A percentile compares a stretch with the other conserved stretches of the same genome.
Evolutionary conservation across 129 eudicot genomes (phyloP).

Genomic region (Solidago caesia): DNA sequence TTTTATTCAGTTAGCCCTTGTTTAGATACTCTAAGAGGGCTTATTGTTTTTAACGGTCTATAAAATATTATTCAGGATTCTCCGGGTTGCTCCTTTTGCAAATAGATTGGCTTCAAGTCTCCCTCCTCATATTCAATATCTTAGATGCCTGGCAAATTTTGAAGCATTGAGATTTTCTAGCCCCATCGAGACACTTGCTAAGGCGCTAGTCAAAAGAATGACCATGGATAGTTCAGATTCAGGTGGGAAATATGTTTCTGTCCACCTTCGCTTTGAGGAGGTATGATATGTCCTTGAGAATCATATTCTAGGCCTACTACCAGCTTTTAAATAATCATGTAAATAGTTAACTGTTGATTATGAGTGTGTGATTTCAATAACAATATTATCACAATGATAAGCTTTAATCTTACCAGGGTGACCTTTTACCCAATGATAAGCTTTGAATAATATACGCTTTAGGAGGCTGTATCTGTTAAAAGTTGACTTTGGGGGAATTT

Average conservation of each 20-base stretch:
- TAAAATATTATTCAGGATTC: constrained; percentile 48
- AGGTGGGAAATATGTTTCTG: constrained; percentile 67
- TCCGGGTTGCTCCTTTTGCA: constrained; percentile 81
- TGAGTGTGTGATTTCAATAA: no score
- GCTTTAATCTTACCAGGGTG: no score
- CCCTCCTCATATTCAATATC: constrained; percentile 66
- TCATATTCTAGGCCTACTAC: not conserved
- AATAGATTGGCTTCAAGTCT: constrained; percentile 76
- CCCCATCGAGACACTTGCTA: constrained; percentile 59
- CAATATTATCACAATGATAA: no score
- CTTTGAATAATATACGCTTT: no score
- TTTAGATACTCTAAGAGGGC: not conserved
- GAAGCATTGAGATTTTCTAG: constrained; percentile 69
- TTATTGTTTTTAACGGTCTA: constrained; percentile 21
- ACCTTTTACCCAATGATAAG: no score
- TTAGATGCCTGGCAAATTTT: constrained; percentile 81
- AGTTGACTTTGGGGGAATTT: not conserved
- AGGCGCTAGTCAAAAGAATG: constrained; percentile 55
- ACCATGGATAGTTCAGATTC: constrained; percentile 52
- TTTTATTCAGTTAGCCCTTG: not conserved
- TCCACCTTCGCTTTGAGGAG: constrained; percentile 95
- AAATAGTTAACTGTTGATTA: no score
- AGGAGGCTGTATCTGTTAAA: no score
- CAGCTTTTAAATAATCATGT: no score
- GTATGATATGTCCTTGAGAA: constrained; percentile 36